phyloP scores from a whole-genome alignment of 2,329 filamentous ascomycete species.

The Bretziella fagacearum region DNA sequence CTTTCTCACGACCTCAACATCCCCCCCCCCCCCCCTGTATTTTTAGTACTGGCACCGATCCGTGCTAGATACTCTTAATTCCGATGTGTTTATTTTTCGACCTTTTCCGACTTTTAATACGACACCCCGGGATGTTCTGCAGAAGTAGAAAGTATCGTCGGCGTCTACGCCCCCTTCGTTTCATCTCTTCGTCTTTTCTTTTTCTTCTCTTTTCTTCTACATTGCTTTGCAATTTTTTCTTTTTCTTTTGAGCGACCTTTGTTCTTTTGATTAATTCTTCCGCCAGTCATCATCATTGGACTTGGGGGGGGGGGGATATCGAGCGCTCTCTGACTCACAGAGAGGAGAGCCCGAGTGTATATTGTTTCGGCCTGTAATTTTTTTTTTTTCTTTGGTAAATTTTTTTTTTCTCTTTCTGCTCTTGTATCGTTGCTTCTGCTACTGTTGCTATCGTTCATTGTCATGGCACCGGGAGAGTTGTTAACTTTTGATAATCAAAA shows the following conservation, averaged over 20 bases:
- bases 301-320: no score
- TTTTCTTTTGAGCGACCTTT: slow-evolving; percentile 1
- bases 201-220: not conserved
- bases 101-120: not conserved
- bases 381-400: not conserved
- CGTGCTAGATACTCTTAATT: not conserved
- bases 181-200: not conserved
- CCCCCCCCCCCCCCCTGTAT: not conserved
- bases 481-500: slow-evolving; percentile 2
- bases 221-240: not conserved
- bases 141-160: no score
- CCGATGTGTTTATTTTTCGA: not conserved
- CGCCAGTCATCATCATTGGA: no score
- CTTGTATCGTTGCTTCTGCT: not conserved
- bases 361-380: not conserved
- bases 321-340: no score
- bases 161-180: no score
- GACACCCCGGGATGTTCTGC: no score
- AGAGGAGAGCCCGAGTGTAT: not conserved
- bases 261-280: not conserved
- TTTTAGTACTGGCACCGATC: not conserved
- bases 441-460: not conserved
- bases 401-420: not conserved
- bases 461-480: not conserved
- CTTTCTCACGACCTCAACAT: not conserved